Evolutionary conservation across 352 stramenopile species (phyloP).

Genomic region (Blastocystis sp.): DNA sequence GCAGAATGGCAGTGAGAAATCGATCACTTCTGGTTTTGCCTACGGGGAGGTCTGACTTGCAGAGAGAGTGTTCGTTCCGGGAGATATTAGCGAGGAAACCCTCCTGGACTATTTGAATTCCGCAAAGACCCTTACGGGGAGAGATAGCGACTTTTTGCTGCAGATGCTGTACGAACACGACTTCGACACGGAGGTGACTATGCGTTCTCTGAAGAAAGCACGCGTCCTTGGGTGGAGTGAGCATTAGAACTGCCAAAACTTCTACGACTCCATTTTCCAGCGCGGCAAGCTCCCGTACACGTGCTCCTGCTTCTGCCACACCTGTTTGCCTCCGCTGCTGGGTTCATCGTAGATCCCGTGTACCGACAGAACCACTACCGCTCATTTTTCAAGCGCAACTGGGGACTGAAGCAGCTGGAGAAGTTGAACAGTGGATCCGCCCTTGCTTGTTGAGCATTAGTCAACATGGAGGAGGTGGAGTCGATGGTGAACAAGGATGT

Average conservation of each 20-base stretch:
- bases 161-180: constrained; percentile 25
- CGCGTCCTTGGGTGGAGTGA: background rate
- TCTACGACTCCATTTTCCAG: background rate
- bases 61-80: constrained; percentile 18
- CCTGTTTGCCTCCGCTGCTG: background rate
- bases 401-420: constrained; percentile 57
- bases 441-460: background rate
- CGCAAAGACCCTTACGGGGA: background rate
- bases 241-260: background rate
- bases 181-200: background rate
- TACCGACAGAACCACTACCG: constrained; percentile 54
- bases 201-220: constrained; percentile 33
- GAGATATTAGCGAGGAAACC: background rate
- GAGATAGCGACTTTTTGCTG: constrained; percentile 54
- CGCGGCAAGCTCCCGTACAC: constrained; percentile 30
- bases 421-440: constrained; percentile 42
- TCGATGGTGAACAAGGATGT: constrained; percentile 13
- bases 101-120: background rate
- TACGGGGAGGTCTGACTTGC: background rate
- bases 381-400: constrained; percentile 31
- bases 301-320: constrained; percentile 64
- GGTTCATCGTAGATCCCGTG: constrained; percentile 7
- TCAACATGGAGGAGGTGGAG: constrained; percentile 47
- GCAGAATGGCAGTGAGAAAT: background rate
- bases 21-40: constrained; percentile 11